phyloP scores from a whole-genome alignment of 2,329 filamentous ascomycete species.

The Paracoccidioides lutzii region DNA sequence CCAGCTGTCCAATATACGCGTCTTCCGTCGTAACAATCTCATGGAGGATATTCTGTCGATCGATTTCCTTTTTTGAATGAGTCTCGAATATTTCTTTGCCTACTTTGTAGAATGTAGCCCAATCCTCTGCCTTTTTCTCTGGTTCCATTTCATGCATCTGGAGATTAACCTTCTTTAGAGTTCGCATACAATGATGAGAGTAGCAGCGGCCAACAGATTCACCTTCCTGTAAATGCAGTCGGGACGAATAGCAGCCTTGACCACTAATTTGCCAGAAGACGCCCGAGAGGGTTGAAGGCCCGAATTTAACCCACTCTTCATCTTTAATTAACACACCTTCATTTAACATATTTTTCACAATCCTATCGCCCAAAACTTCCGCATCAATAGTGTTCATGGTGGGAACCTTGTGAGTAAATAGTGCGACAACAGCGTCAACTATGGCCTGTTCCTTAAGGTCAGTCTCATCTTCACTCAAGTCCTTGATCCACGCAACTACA shows the following conservation, averaged over 20 bases:
- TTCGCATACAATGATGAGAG: constrained; percentile 84
- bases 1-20: constrained; percentile 74
- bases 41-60: constrained; percentile 86
- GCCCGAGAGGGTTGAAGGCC: constrained; percentile 65
- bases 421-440: constrained; percentile 70
- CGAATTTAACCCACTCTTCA: constrained; percentile 97
- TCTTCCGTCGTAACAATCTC: constrained; percentile 93
- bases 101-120: constrained; percentile 78
- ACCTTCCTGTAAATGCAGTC: constrained; percentile 54
- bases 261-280: constrained; percentile 90
- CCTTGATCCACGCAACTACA: constrained; percentile 75
- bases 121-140: constrained; percentile 60
- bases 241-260: constrained; percentile 77
- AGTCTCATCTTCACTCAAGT: constrained; percentile 80
- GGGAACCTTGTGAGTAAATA: constrained; percentile 90
- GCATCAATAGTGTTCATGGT: constrained; percentile 98
- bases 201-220: constrained; percentile 67
- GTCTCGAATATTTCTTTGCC: constrained; percentile 61
- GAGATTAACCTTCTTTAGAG: constrained; percentile 85
- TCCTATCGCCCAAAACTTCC: constrained; percentile 65
- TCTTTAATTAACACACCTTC: constrained; percentile 69
- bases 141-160: constrained; percentile 59
- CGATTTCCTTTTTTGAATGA: constrained; percentile 72
- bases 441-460: constrained; percentile 77
- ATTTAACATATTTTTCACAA: constrained; percentile 67